Evolutionary conservation across 2,329 filamentous ascomycete genomes (phyloP).

Genomic region (Aspergillus fumigatus): DNA sequence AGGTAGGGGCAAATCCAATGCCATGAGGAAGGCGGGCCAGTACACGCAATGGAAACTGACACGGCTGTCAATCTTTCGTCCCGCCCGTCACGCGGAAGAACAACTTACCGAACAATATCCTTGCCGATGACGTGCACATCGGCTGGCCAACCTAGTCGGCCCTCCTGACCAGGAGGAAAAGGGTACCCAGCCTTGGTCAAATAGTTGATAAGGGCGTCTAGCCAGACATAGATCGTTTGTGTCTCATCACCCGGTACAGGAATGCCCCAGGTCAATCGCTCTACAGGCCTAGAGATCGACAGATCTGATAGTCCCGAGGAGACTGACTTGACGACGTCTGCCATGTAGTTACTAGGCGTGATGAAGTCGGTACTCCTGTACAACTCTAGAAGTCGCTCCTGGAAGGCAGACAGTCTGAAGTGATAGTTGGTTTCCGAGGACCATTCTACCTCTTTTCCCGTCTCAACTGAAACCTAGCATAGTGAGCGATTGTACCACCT

Average conservation of each 20-base stretch:
- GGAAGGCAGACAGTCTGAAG: slow-evolving; percentile 81
- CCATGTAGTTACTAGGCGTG: slow-evolving; percentile 66
- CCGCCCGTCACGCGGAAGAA: neutral
- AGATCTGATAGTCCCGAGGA: slow-evolving; percentile 75
- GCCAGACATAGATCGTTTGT: slow-evolving; percentile 97
- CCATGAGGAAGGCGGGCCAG: slow-evolving; percentile 95
- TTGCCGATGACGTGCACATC: slow-evolving; percentile 93
- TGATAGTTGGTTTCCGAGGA: slow-evolving; percentile 91
- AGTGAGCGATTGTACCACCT: neutral
- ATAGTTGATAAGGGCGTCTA: slow-evolving; percentile 94
- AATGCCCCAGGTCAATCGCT: slow-evolving; percentile 81
- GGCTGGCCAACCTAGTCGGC: slow-evolving; percentile 73
- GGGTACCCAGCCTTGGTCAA: slow-evolving; percentile 84
- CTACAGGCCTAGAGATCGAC: slow-evolving; percentile 77
- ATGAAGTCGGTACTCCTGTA: slow-evolving; percentile 75
- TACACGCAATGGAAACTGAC: slow-evolving; percentile 85
- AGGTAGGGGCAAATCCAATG: slow-evolving; percentile 72
- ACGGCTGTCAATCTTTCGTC: slow-evolving; percentile 14
- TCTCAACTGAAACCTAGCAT: slow-evolving; percentile 65
- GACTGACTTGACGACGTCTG: slow-evolving; percentile 74
- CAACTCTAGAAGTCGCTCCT: slow-evolving; percentile 71
- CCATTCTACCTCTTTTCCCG: slow-evolving; percentile 92
- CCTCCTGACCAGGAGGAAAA: slow-evolving; percentile 59
- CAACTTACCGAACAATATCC: slow-evolving; percentile 70
- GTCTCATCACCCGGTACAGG: slow-evolving; percentile 75